Base-by-base conservation (phyloP, 2,329 filamentous ascomycete species). In the Thelonectria olida region DNA sequence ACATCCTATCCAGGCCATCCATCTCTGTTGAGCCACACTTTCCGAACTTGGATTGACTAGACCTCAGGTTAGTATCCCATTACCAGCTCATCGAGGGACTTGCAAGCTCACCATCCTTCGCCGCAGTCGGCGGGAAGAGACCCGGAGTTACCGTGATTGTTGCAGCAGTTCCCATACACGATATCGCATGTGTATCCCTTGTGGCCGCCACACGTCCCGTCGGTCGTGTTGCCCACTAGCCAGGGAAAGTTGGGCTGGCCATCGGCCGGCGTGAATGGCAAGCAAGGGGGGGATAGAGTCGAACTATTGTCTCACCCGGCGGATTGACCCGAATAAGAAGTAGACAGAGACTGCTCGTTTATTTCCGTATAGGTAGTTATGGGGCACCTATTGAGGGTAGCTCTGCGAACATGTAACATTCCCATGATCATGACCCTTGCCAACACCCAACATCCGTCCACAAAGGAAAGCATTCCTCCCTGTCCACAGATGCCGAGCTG, bases 111-210 rank as follows among this genome's bases (percentile, higher is more conserved):
- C 47, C 52, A 55, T n/a, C 41, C 48, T 7, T n/a, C 12, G 25
- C 57, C 61, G 34, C 62, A 64, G 36, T 51, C 59, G 7, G 7
- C 52, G 25, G 9, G 36, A 10, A 31, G 47, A 0, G 36, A 50
- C 10, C 62, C 62, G 49, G 53, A 64, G 10, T 13, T 1, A 19
- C 55, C 62, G 5, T 57, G 23, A 10, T 38, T 34, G 44, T 45
- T 62, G 19, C 59, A 65, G 28, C 62, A 65, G 27, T 48, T 52
- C 4, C 47, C 58, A 25, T 42, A 56, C 4, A 44, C 17, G 22
- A 27, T 9, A 9, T 9, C 9, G 25, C 58, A 61, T 2, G 39
- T 36, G 17, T 57, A 56, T 7, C 12, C 15, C 8, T 56, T 49
- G 17, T 27, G 19, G n/a, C 45, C 27, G 38, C 58, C 58, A 39